A percentile compares a stretch with the other conserved stretches of the same genome.
These are phyloP conservation scores for Parmelia sp. DNA, from an alignment of 495 filamentous ascomycete species.

Conservation along the genomic window DNA sequence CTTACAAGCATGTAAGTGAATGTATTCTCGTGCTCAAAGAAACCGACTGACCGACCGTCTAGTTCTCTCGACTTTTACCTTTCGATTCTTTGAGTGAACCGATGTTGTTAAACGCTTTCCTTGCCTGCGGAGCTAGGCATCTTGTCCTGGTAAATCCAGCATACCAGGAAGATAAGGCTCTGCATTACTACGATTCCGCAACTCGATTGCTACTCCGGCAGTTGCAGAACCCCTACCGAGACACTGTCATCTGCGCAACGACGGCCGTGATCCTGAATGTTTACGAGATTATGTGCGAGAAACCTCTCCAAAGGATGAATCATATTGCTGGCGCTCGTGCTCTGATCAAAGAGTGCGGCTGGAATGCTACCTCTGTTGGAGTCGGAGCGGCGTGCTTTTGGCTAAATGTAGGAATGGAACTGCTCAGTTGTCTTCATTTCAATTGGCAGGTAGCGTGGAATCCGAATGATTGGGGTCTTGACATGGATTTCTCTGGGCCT, in stretches of 20 bases:
- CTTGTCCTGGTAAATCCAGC: conserved; percentile 62
- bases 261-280: conserved; percentile 84
- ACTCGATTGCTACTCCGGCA: conserved; percentile 64
- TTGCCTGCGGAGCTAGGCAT: conserved; percentile 85
- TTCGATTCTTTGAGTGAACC: conserved; percentile 75
- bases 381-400: conserved; percentile 90
- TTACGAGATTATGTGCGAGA: conserved; percentile 84
- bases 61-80: conserved; percentile 77
- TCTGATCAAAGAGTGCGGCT: conserved; percentile 84
- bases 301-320: conserved; percentile 67
- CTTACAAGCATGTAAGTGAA: conserved; percentile 65
- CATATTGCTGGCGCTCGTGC: conserved; percentile 84
- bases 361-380: conserved; percentile 73
- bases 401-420: conserved; percentile 85
- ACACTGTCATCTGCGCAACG: conserved; percentile 81
- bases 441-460: conserved; percentile 88
- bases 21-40: conserved; percentile 16
- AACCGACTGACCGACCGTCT: conserved; percentile 19
- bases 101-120: conserved; percentile 84
- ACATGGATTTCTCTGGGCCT: conserved; percentile 63
- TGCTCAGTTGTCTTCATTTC: conserved; percentile 78
- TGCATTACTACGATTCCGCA: conserved; percentile 76
- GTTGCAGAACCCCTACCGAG: conserved; percentile 73
- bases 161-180: conserved; percentile 68
- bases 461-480: conserved; percentile 84